Conservation (phyloP, 73 alveolate species). For the Tetrahymena borealis region DNA sequence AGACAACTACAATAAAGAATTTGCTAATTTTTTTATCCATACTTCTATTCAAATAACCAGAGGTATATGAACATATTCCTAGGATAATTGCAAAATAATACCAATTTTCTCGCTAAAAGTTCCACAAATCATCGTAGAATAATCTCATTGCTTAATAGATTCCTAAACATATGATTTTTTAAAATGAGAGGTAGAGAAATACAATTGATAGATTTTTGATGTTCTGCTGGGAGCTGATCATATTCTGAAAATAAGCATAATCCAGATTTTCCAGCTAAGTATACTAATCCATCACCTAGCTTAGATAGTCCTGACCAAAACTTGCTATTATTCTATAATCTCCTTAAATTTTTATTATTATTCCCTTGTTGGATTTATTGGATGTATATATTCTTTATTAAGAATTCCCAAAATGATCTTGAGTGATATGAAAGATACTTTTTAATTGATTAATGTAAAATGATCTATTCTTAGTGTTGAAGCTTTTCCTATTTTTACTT, state of each 20-base stretch:
- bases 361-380: too few relatives aligned
- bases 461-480: too few relatives aligned
- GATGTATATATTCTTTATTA: too few relatives aligned
- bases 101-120: neutral
- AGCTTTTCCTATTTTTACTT: too few relatives aligned
- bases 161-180: neutral
- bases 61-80: neutral
- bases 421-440: too few relatives aligned
- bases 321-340: too few relatives aligned
- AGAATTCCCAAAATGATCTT: too few relatives aligned
- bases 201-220: neutral
- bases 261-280: neutral
- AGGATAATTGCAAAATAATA: neutral
- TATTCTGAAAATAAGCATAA: neutral
- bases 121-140: neutral
- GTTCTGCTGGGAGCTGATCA: neutral
- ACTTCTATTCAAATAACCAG: neutral
- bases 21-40: neutral
- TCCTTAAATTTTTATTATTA: too few relatives aligned
- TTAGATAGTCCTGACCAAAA: too few relatives aligned
- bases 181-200: neutral
- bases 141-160: neutral
- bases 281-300: neutral
- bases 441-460: too few relatives aligned
- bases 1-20: neutral